Evolutionary conservation across 163 green algal genomes (phyloP).

Genomic region (Scenedesmus sp.): DNA sequence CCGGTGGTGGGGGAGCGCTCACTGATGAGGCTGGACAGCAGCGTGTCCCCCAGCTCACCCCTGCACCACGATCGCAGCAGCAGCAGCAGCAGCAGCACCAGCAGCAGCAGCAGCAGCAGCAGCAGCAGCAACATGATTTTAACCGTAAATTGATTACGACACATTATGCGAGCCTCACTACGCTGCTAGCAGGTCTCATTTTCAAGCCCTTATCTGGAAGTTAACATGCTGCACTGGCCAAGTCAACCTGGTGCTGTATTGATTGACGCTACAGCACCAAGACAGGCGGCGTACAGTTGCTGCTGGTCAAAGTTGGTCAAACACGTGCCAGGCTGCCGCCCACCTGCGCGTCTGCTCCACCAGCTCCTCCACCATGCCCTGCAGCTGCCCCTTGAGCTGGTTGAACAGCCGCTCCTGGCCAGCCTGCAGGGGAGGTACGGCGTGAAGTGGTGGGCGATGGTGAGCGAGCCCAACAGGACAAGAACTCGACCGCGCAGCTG

Average conservation of each 20-base stretch:
- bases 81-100: not conserved
- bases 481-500: too few species aligned
- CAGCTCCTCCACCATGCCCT: constrained; percentile 41
- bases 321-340: not conserved
- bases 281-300: too few species aligned
- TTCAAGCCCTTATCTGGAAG: too few species aligned
- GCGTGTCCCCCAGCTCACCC: constrained; percentile 37
- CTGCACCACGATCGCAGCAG: not conserved
- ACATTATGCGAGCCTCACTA: too few species aligned
- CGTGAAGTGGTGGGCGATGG: too few species aligned
- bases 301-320: not conserved
- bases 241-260: not conserved
- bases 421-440: too few species aligned
- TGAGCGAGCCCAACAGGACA: too few species aligned
- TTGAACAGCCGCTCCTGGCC: constrained; percentile 2
- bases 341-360: constrained; percentile 43
- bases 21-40: constrained; percentile 31
- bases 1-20: constrained; percentile 29
- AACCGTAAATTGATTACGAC: too few species aligned
- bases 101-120: not conserved
- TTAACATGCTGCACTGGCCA: too few species aligned
- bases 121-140: not conserved
- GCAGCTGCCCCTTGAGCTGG: not conserved
- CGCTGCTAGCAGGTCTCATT: too few species aligned
- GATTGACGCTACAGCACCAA: too few species aligned